A percentile compares a stretch with the other conserved stretches of the same genome.
These are phyloP conservation scores for Teunomyces lycoperdinae DNA, from an alignment of 805 yeast genomes.

Conservation along the genomic window DNA sequence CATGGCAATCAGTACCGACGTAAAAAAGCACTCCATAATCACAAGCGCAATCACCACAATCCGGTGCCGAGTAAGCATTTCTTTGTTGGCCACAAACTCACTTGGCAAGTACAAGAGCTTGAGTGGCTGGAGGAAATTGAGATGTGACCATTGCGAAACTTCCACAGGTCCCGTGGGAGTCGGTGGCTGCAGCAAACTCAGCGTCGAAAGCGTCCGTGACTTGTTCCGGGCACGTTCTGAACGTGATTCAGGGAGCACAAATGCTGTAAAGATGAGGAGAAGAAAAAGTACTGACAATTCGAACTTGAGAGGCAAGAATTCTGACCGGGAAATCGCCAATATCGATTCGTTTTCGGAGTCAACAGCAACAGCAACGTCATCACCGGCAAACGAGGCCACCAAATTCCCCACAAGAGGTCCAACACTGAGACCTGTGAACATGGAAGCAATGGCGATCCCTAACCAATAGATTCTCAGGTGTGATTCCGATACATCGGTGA, in stretches of 20 bases:
- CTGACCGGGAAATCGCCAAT: slow-evolving; percentile 18
- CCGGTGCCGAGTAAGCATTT: slow-evolving; percentile 18
- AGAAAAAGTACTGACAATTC: slow-evolving; percentile 33
- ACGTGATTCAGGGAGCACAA: slow-evolving; percentile 62
- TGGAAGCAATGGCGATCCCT: slow-evolving; percentile 57
- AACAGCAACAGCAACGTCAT: not conserved
- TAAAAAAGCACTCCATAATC: slow-evolving; percentile 39
- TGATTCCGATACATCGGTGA: slow-evolving; percentile 70
- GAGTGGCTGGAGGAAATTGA: slow-evolving; percentile 44
- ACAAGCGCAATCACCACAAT: slow-evolving; percentile 49
- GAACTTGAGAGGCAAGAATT: slow-evolving; percentile 31
- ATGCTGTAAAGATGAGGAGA: slow-evolving; percentile 22
- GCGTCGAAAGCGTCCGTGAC: slow-evolving; percentile 42
- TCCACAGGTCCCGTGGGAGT: too few species aligned
- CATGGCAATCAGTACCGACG: slow-evolving; percentile 38
- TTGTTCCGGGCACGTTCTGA: slow-evolving; percentile 50
- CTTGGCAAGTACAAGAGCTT: slow-evolving; percentile 53
- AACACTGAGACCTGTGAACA: slow-evolving; percentile 57
- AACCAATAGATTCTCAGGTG: slow-evolving; percentile 54
- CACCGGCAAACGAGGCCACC: not conserved
- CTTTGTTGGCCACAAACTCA: slow-evolving; percentile 13
- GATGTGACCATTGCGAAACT: not conserved
- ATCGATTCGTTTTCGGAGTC: not conserved
- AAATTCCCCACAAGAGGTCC: slow-evolving; percentile 63
- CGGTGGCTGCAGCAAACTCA: not conserved